These are phyloP conservation scores for Phaffia rhodozyma DNA, from an alignment of 1,284 basidiomycete genomes.

Conservation along the genomic window DNA sequence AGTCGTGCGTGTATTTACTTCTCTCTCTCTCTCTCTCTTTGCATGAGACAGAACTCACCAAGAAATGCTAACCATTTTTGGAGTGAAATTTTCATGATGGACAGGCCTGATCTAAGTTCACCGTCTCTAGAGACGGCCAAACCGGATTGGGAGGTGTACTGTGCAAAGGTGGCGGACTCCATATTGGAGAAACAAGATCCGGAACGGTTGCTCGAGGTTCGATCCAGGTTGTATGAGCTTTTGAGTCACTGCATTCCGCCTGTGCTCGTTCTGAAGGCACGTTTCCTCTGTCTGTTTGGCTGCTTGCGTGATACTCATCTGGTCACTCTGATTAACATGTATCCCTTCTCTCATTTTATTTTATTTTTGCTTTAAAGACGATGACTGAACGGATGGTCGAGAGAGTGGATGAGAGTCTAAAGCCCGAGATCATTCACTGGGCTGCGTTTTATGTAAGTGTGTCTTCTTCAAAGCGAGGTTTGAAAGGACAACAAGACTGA, in stretches of 20 bases:
- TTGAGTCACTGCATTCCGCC: constrained; percentile 98
- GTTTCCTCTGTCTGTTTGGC: constrained; percentile 17
- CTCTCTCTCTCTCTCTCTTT: neutral
- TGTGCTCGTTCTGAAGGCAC: constrained; percentile 72
- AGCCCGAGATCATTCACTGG: constrained; percentile 88
- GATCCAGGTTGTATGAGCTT: constrained; percentile 88
- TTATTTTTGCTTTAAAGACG: constrained; percentile 6
- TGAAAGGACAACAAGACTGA: neutral
- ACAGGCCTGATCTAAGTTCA: constrained; percentile 53
- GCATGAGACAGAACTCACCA: no score
- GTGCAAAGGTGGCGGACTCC: constrained; percentile 80
- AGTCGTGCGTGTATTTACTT: constrained; percentile 48
- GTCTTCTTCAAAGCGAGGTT: neutral
- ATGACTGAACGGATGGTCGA: constrained; percentile 69
- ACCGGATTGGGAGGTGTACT: constrained; percentile 99
- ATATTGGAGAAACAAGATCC: constrained; percentile 92
- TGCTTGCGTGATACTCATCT: neutral
- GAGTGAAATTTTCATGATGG: constrained; percentile 1
- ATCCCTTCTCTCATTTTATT: constrained; percentile 5
- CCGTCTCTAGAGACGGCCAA: constrained; percentile 71
- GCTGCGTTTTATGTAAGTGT: constrained; percentile 79
- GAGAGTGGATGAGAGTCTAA: constrained; percentile 73
- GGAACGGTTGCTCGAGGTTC: constrained; percentile 76
- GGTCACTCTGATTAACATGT: neutral
- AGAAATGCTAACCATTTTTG: neutral